These are phyloP conservation scores for Herpetomonas samuelpessoai DNA, from an alignment of 208 protist genomes.

Conservation along the genomic window DNA sequence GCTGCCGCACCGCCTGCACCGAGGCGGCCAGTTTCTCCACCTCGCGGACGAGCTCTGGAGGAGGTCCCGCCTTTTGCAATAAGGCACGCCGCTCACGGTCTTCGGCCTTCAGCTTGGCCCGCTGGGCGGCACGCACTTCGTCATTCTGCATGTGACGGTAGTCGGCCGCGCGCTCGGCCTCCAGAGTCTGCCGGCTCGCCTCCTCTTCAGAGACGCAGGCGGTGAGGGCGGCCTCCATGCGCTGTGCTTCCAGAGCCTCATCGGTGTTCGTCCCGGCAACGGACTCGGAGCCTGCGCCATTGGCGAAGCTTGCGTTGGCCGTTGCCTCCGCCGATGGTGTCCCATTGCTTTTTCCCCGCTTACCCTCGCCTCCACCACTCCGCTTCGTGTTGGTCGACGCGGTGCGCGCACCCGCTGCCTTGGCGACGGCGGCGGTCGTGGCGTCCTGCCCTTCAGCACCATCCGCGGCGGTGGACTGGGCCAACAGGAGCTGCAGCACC, in stretches of 20 bases:
- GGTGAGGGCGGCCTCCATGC: not conserved
- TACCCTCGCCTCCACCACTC: constrained; percentile 5
- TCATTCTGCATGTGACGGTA: constrained; percentile 47
- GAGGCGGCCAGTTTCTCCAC: constrained; percentile 53
- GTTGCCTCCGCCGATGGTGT: not conserved
- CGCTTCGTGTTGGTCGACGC: constrained; percentile 11
- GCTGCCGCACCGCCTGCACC: constrained; percentile 38
- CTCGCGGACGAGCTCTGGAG: constrained; percentile 59
- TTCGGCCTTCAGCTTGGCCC: constrained; percentile 43
- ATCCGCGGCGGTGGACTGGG: constrained; percentile 31
- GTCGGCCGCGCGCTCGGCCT: constrained; percentile 8
- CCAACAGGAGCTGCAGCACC: constrained; percentile 68
- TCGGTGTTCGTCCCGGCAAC: not conserved
- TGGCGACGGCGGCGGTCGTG: not conserved
- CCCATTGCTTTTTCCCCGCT: not conserved
- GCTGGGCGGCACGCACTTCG: constrained; percentile 38
- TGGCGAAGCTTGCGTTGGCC: constrained; percentile 4
- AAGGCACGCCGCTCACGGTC: constrained; percentile 66
- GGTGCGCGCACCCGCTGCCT: not conserved
- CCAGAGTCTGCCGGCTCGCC: constrained; percentile 19
- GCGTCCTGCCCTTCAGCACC: constrained; percentile 21
- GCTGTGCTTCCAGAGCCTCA: not conserved
- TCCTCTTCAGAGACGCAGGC: constrained; percentile 14
- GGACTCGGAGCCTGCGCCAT: not conserved
- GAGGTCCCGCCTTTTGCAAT: constrained; percentile 55